Base-by-base conservation (phyloP, 2,329 filamentous ascomycete species). In the Phialophora expanda region DNA sequence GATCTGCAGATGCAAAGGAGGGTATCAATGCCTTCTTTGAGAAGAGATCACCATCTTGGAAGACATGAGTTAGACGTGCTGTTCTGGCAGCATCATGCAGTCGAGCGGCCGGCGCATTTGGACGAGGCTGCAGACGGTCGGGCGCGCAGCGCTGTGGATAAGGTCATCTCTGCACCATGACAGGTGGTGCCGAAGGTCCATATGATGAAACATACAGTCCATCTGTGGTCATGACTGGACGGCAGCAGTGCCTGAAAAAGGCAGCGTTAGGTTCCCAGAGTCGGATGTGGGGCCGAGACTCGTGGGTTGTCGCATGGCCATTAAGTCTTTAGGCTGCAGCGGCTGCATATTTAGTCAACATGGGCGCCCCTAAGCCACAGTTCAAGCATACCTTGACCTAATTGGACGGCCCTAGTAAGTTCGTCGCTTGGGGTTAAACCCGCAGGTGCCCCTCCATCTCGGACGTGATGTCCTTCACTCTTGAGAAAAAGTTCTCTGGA, bases 21-120 rank as follows among this genome's bases (percentile, higher is more conserved):
- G 71, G 71, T 4, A 69, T 70, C 17, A 50, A 48, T 22, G 62
- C 69, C 22, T 72, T 72, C 48, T 70, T 71, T 34, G 71, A 70
- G 56, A 71, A 71, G 38, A 50, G 71, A 41, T 17, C 58, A 26
- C 66, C 71, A 14, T 28, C 61, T 22, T 72, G 71, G 71, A 63
- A 70, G 58, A 65, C 65, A 51, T 72, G 58, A 67, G 11, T 20
- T 51, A 12, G 38, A 24, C 20, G 22, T 22, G 24, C 8, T 5
- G 24, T 22, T 9, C 9, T 14, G 14, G 48, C 48, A 17, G 48
- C 48, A 26, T 28, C 24, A 14, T 17, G 48, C 20, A 6, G 11
- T 51, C 38, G 20, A 44, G 38, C 14, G 6, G 14, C 17, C 1
- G 17, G 17, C 5, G 24, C 2, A n/a, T 44, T n/a, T 44, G 7